Evolutionary conservation across 805 yeast genomes (phyloP), one percentile per base, ranked within the genome.

Genomic region (Metschnikowia rubicola): DNA sequence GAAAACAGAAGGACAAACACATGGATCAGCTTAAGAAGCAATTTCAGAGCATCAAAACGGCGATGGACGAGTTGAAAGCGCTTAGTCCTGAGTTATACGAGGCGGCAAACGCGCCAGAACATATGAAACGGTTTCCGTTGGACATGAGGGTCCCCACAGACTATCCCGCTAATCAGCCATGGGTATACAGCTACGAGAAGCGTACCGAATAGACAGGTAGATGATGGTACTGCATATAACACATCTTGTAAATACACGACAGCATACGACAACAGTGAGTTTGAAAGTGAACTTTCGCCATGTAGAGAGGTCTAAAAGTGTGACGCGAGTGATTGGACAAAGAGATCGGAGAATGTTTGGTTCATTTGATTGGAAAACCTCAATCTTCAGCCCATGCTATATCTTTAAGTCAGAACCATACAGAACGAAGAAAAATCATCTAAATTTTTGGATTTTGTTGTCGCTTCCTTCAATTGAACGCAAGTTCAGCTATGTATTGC

Each of bases 61-160:
- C 98, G 3, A 83, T 88, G 81, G 80, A 79, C 39, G 86, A 81
- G 52, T 78, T 92, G 59, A 67, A 80, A 56, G 46, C 56, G 4
- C 60, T 77, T 8, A 74, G 73, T 50, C 80, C 83, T 0, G 74
- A 68, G 39, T 70, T 92, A 43, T 90, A 73, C 57, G 77, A 73
- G 44, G 72, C 71, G 30, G 95, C 96, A 10, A 83, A 80, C 57
- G 64, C 65, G 30, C 68, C 71, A 41, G 84, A 85, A 55, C 65
- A 65, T 37, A 74, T 74, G 43, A 78, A 79, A 55, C 73, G 89
- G 58, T 90, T 88, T 65, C 92, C 96, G 5, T 68, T 87, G 57
- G 97, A 92, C 60, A 64, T 88, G 64, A 81, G 94, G 61, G 81
- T 88, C 9, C 99, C 99, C 17, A 86, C 96, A 1, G 92, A 90